phyloP scores from a whole-genome alignment of 192 early-diverging fungal genomes.

The Spizellomyces sp. region DNA sequence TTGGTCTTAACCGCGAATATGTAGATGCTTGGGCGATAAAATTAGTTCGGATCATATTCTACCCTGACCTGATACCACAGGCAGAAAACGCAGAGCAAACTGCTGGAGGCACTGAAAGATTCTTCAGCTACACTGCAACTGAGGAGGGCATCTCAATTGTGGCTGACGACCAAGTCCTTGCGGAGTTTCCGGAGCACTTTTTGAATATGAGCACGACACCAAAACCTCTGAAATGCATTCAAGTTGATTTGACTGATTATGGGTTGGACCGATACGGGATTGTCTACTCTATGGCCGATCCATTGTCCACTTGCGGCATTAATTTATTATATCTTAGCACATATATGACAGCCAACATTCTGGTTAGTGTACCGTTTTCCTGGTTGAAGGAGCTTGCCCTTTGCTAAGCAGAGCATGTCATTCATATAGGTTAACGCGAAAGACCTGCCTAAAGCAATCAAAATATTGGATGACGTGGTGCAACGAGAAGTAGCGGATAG shows the following conservation, averaged over 20 bases:
- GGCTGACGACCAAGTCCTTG: constrained; percentile 61
- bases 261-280: constrained; percentile 67
- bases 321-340: constrained; percentile 70
- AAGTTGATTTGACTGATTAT: constrained; percentile 60
- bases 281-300: constrained; percentile 67
- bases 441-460: constrained; percentile 14
- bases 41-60: constrained; percentile 65
- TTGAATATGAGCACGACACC: constrained; percentile 49
- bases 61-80: constrained; percentile 35
- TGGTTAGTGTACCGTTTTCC: constrained; percentile 42
- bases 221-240: constrained; percentile 61
- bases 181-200: constrained; percentile 40
- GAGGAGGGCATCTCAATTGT: constrained; percentile 70
- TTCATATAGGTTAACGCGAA: constrained; percentile 10
- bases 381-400: neutral
- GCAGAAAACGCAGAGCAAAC: neutral
- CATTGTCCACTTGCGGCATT: constrained; percentile 55
- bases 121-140: constrained; percentile 71
- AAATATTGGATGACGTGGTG: constrained; percentile 21
- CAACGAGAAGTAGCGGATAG: neutral
- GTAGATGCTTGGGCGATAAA: constrained; percentile 57
- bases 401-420: neutral
- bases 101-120: constrained; percentile 34
- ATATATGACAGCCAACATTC: constrained; percentile 66
- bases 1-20: constrained; percentile 65